Base-by-base conservation (phyloP, 371 early-diverging fungal species). In the Rhizopus arrhizus region DNA sequence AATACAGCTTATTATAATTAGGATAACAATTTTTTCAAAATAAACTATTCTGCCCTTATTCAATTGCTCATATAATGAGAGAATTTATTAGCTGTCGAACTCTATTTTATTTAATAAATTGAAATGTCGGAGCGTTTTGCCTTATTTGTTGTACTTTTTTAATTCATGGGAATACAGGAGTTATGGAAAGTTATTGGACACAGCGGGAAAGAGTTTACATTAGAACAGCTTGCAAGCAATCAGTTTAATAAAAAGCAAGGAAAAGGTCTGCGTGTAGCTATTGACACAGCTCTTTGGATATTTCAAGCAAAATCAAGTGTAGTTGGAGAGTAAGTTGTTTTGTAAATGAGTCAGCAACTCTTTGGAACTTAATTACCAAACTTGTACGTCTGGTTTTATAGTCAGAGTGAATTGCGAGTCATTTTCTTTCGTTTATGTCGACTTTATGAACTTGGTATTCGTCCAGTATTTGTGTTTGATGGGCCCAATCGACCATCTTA, bases 391-490 rank as follows among this genome's bases (percentile, higher is more conserved):
- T 51, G 8, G 5, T 36, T 7, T 40, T 12, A 12, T 61, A 74
- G 70, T 13, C 49, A 51, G 2, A 64, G 68, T 9, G 65, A 67
- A 10, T 48, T 74, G 7, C 66, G 66, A 9, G 15, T 63, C 7
- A 43, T 75, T 36, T 79, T 79, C 38, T 72, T 62, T 43, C 68
- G 79, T 0, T 66, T 72, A 9, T 57, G 59, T 35, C 68, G 73
- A 4, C 53, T 79, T 3, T 66, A 68, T 56, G 64, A 65, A 29
- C 46, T 74, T 3, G 79, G 79, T 7, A 68, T 79, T 16, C 68
- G 69, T 4, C 69, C 77, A 0, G 69, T 79, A 0, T 76, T 79
- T 45, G 79, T 79, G 0, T 76, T 79, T 59, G 79, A 79, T 50
- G 79, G 79, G 1, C 55, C 68, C 0, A 31, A 60, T 9, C 58